These are phyloP conservation scores for Fusarium sarcochroum DNA, from an alignment of 2,329 filamentous ascomycete genomes.

Conservation along the genomic window DNA sequence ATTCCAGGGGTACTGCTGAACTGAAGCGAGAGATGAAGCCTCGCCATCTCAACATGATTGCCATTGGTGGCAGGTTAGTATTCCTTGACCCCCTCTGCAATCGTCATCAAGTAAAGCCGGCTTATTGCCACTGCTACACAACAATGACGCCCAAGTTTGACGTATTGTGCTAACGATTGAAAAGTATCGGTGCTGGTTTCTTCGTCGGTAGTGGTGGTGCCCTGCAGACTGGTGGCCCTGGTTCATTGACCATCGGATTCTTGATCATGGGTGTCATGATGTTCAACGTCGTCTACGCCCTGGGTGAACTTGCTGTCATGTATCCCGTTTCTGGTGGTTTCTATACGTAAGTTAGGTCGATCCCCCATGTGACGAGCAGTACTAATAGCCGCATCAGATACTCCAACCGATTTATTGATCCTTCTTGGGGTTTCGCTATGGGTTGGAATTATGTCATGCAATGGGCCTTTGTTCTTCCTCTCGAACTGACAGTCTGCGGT, in stretches of 20 bases:
- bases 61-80: constrained; percentile 48
- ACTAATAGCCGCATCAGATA: constrained; percentile 52
- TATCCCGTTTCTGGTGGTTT: constrained; percentile 68
- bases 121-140: constrained; percentile 10
- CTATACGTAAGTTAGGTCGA: constrained; percentile 56
- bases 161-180: constrained; percentile 4
- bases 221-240: constrained; percentile 51
- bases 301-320: constrained; percentile 64
- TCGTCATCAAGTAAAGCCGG: constrained; percentile 14
- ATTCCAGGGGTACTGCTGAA: constrained; percentile 40
- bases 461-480: constrained; percentile 62
- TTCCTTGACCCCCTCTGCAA: not conserved
- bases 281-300: constrained; percentile 73
- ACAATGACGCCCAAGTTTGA: not conserved
- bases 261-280: constrained; percentile 72
- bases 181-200: constrained; percentile 70
- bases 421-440: constrained; percentile 61
- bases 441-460: constrained; percentile 64
- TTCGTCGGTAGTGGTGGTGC: constrained; percentile 71
- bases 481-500: constrained; percentile 65
- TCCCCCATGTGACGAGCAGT: accelerated
- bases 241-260: constrained; percentile 63
- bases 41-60: constrained; percentile 49
- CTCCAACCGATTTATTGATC: constrained; percentile 69
- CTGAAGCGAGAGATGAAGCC: constrained; percentile 47